Base-by-base conservation (phyloP, 495 filamentous ascomycete species). In the Neurospora sp. region DNA sequence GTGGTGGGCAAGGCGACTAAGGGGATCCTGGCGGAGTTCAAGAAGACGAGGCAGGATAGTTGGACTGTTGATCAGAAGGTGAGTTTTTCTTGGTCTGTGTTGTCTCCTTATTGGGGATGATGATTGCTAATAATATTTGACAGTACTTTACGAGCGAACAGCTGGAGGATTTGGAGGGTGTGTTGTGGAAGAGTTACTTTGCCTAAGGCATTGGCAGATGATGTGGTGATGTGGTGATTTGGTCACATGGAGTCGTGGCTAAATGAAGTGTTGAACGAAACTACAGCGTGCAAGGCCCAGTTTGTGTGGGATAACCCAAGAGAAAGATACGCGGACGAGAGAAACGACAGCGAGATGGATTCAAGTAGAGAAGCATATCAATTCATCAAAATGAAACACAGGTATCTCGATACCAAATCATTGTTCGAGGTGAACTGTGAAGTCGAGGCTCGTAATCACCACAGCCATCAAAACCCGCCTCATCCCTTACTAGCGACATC, bases 141-240 rank as follows among this genome's bases (percentile, higher is more conserved):
- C 76, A 98, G 95, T 94, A 93, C 68, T 99, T 99, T 77, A 92
- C 92, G 3, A 82, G 89, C 22, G 95, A 98, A 75, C 96, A 99
- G 78, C 87, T 98, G 1, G 96, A 97, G 80, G 95, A 98, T 80
- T 83, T 99, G 27, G 94, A 97, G 76, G 96, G 96, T 59, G 96
- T 98, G 44, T 85, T 99, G 72, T 99, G 96, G 96, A 98, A 98
- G 90, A 97, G 94, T 79, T 99, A 99, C 80, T 99, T 98, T 85
- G 96, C 96, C 72, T 98, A 74, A 78, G 38, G 22, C 16, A 42
- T 14, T n/a, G 9, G 18, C 9, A 1, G 8, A 12, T 0, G 8
- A 20, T 68, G 31, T 10, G 22, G 31, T 10, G 9, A 42, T 44
- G 31, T 8, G 7, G 65, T 41, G 31, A 70, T 41, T 4, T 71